These are phyloP conservation scores for Paramecium pentaurelia DNA, from an alignment of 73 alveolate genomes.

Conservation along the genomic window DNA sequence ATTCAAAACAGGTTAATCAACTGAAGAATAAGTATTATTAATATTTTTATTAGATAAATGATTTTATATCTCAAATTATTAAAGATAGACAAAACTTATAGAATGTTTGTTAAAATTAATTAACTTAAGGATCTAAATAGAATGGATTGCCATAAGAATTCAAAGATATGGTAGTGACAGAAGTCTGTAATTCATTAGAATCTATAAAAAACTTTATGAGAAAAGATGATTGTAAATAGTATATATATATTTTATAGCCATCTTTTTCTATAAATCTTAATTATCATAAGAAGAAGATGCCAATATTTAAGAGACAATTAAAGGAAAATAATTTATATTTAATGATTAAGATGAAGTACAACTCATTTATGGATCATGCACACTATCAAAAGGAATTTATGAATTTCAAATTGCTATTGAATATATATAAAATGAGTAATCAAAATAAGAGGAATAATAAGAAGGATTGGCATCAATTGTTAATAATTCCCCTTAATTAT, in stretches of 20 bases:
- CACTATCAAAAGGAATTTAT: background rate
- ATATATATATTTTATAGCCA: background rate
- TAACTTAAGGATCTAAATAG: background rate
- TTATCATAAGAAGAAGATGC: conserved; percentile 31
- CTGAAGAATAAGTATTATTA: background rate
- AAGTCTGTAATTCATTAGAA: background rate
- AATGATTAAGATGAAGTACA: conserved; percentile 27
- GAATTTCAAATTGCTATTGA: background rate
- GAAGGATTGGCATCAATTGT: conserved; percentile 42
- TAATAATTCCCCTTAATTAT: background rate
- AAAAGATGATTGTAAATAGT: background rate
- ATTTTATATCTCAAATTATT: background rate
- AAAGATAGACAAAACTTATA: background rate
- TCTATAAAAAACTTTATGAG: background rate
- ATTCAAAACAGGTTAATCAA: background rate
- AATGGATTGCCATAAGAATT: background rate
- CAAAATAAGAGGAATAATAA: background rate
- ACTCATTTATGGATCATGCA: conserved; percentile 1
- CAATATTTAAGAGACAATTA: background rate
- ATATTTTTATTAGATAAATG: background rate
- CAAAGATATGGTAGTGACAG: background rate
- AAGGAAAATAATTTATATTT: background rate
- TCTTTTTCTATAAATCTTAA: background rate
- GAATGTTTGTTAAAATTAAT: background rate
- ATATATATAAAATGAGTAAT: background rate